Base-by-base conservation (phyloP, 345 rosid species). In the Hibiscus syriacus region DNA sequence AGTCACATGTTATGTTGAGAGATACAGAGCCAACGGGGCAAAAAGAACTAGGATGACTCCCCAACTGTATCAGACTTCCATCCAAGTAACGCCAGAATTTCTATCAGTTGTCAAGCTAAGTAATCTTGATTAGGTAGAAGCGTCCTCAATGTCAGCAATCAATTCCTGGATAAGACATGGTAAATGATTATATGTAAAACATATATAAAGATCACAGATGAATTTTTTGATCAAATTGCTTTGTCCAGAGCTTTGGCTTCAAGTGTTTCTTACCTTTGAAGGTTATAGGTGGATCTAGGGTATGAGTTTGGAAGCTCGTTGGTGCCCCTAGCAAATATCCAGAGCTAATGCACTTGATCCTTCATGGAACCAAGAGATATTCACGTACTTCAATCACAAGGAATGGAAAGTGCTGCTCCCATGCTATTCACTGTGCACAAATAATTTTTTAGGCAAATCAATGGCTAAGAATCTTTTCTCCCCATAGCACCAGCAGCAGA, bases 381-480 rank as follows among this genome's bases (percentile, higher is more conserved):
- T 60, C 48, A 34, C 4, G 5, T 68, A n/a, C 29, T 66, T 59
- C 46, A 59, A 69, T 53, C 60, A 16, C 38, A 60, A 12, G 55
- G 45, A 43, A 46, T 56, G 19, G 22, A 49, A 17, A 10, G 52
- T 25, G 48, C 14, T 50, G 26, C 38, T 43, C 48, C 36, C 26
- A 55, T 4, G 66, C 64, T 43, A 41, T 46, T 30, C 19, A 12
- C 67, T 17, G 17, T 3, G 64, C 76, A 53, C 23, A 58, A 4
- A 30, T 3, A 59, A 45, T n/a, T 38, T n/a, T 36, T 46, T 55
- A 67, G 20, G 29, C 62, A 29, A 57, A 71, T 25, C 16, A 64
- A 56, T 27, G 25, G 39, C 74, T 77, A 82, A 23, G 68, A 76
- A 61, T 84, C 90, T 73, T 81, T 82, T 81, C 81, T 86, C 46